Percentiles rank a stretch among this genome's conserved stretches.
Conservation (phyloP, 2,329 filamentous ascomycete species). For the Neodidymelliopsis sp. region DNA sequence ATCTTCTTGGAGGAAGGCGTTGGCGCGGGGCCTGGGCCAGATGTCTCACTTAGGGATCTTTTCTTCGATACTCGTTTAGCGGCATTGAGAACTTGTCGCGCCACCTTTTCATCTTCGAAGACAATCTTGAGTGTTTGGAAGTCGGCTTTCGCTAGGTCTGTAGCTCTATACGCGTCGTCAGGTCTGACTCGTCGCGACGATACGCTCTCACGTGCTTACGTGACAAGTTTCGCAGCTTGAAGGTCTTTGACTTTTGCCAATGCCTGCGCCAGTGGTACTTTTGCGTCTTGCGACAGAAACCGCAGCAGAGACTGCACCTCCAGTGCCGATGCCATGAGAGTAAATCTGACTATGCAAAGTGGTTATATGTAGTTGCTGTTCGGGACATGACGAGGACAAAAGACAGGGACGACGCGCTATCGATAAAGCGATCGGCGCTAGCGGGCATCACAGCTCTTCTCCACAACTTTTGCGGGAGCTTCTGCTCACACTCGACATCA, state of each 20-base stretch:
- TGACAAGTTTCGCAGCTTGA: conserved; percentile 57
- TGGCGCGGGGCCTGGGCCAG: conserved; percentile 17
- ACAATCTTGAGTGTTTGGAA: conserved; percentile 53
- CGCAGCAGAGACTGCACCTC: conserved; percentile 60
- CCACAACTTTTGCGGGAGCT: conserved; percentile 19
- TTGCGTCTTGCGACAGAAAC: conserved; percentile 66
- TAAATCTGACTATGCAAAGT: background rate
- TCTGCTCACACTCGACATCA: conserved; percentile 8
- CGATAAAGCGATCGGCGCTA: conserved; percentile 16
- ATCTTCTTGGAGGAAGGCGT: conserved; percentile 48
- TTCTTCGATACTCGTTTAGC: conserved; percentile 66
- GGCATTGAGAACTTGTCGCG: conserved; percentile 64
- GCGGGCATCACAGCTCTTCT: conserved; percentile 11
- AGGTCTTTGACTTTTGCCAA: conserved; percentile 64
- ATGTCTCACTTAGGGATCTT: conserved; percentile 50
- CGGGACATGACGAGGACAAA: conserved; percentile 1
- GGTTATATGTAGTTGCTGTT: background rate
- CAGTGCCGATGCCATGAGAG: conserved; percentile 45
- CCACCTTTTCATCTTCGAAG: conserved; percentile 61
- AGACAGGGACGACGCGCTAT: conserved; percentile 24
- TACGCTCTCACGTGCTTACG: conserved; percentile 55
- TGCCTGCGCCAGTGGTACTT: conserved; percentile 62
- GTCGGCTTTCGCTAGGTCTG: conserved; percentile 59
- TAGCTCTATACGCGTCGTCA: conserved; percentile 45
- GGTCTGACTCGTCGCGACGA: conserved; percentile 15